Percentiles rank a stretch among this genome's conserved stretches.
phyloP scores from a whole-genome alignment of 805 yeast species.

The Pichia kluyveri region DNA sequence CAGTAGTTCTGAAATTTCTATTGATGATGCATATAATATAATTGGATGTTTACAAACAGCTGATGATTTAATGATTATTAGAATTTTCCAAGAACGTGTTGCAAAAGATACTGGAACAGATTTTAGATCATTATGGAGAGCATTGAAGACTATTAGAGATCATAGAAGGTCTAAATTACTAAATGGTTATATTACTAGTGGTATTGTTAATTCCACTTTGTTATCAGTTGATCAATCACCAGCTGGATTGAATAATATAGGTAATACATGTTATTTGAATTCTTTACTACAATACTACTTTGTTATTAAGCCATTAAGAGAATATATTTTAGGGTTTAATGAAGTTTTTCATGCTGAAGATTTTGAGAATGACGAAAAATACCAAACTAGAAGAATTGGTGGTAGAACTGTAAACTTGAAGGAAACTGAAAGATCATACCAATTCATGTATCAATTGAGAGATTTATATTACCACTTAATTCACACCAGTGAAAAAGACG shows the following conservation, averaged over 20 bases:
- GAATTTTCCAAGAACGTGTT: constrained; percentile 40
- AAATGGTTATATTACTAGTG: constrained; percentile 47
- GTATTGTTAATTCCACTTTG: constrained; percentile 49
- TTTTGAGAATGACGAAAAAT: constrained; percentile 26
- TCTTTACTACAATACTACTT: constrained; percentile 87
- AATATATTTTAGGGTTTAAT: constrained; percentile 50
- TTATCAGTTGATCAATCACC: constrained; percentile 71
- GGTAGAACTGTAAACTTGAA: constrained; percentile 73
- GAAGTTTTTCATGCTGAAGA: constrained; percentile 21
- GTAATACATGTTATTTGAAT: constrained; percentile 91
- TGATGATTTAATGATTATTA: constrained; percentile 46
- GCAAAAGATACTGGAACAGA: constrained; percentile 35
- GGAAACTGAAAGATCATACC: constrained; percentile 75
- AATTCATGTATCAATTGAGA: constrained; percentile 67
- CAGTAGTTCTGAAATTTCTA: constrained; percentile 6
- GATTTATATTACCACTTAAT: constrained; percentile 65
- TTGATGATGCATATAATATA: constrained; percentile 35
- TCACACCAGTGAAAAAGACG: constrained; percentile 49
- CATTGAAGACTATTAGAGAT: constrained; percentile 48
- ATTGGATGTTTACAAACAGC: constrained; percentile 45
- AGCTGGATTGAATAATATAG: constrained; percentile 87
- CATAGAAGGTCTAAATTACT: constrained; percentile 48
- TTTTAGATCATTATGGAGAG: constrained; percentile 46
- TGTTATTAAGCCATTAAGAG: constrained; percentile 72
- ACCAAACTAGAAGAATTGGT: constrained; percentile 62